phyloP scores from a whole-genome alignment of 768 basidiomycete species.

The Kockovaella imperatae region DNA sequence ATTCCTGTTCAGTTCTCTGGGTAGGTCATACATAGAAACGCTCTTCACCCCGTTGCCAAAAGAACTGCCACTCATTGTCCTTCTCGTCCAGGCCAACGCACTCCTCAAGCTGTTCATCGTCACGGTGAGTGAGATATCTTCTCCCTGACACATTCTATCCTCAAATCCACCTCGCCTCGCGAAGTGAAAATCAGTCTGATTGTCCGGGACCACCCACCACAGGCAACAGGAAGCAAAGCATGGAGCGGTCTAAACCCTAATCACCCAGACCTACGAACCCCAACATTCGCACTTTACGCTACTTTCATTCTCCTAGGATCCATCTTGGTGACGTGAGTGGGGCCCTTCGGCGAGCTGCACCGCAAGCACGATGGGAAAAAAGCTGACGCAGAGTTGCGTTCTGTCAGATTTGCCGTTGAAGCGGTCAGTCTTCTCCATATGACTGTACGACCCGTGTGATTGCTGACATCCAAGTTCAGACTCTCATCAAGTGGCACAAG shows the following conservation, averaged over 20 bases:
- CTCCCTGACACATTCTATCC: background rate
- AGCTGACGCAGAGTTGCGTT: no score
- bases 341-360: background rate
- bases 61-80: background rate
- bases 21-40: background rate
- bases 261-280: slow-evolving; percentile 16
- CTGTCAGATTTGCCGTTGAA: no score
- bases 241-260: slow-evolving; percentile 22
- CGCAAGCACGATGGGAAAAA: no score
- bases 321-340: slow-evolving; percentile 30
- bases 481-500: no score
- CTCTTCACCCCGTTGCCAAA: background rate
- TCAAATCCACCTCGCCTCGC: no score
- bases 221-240: slow-evolving; percentile 25
- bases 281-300: slow-evolving; percentile 32
- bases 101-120: slow-evolving; percentile 36
- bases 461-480: no score
- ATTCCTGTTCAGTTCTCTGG: background rate
- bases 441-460: no score
- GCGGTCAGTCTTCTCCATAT: no score
- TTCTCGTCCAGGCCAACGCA: slow-evolving; percentile 14
- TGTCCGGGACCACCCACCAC: background rate
- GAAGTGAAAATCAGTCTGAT: no score
- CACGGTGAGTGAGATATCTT: slow-evolving; percentile 11
- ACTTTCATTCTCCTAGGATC: slow-evolving; percentile 22